Evolutionary conservation across 345 rosid genomes (phyloP), one percentile per base, ranked within the genome.

Genomic region (Geranium rotundifolium): DNA sequence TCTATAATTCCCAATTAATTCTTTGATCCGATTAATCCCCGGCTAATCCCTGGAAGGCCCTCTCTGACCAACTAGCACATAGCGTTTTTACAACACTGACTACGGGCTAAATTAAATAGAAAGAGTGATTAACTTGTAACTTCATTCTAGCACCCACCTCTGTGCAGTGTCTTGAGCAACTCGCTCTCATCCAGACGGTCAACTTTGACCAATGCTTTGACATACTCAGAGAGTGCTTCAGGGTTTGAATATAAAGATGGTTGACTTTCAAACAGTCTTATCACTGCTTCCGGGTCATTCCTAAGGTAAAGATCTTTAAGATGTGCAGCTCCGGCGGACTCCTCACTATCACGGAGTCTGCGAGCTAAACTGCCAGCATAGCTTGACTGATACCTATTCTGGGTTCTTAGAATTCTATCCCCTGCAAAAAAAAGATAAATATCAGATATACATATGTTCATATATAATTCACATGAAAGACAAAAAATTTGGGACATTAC

Each of bases 251-350:
- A 86, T 62, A 89, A 72, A 4, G 95, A 84, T 56, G 97, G 85
- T 61, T 77, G 86, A 75, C 84, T 89, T 78, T 92, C 97, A 67
- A 85, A 92, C 41, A 77, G 60, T 71, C 88, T 79, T 72, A 92
- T 89, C 59, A 92, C 86, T 23, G 88, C 87, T 75, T 92, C 97
- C 63, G 93, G 91, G 71, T 92, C 97, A 56, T 89, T 89, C 73
- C 84, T 80, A 50, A 78, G 81, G 76, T 72, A 77, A 37, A 92
- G 89, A 54, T 89, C 95, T 82, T 81, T 79, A 20, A 92, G 83
- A 58, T 81, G 80, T 14, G 91, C 82, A 73, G 80, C 80, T 58
- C 86, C 91, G 54, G 72, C 84, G 27, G 82, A 82, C 65, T 85
- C 98, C 63, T 82, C 86, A 19, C 72, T 71, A 52, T 89, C 98